Evolutionary conservation across 2,329 filamentous ascomycete genomes (phyloP).

Genomic region (Venturia oleaginea): DNA sequence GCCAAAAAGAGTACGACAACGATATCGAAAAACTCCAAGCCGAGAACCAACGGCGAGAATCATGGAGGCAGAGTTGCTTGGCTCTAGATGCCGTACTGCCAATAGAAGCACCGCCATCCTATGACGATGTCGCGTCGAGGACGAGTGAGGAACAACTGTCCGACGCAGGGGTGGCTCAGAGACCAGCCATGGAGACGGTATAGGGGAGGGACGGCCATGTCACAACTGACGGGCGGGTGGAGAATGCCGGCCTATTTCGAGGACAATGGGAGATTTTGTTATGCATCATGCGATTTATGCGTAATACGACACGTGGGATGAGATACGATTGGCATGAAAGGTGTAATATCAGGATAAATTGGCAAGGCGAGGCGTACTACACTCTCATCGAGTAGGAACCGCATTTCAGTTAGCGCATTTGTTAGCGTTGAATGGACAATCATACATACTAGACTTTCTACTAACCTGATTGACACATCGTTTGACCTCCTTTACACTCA

Average conservation of each 20-base stretch:
- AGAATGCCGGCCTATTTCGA: not conserved
- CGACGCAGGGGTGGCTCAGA: not conserved
- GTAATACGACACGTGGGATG: not conserved
- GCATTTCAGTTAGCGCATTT: too few species aligned
- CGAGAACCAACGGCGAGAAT: constrained; percentile 14
- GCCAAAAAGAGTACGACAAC: constrained; percentile 15
- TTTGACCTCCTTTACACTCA: too few species aligned
- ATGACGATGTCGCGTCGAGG: not conserved
- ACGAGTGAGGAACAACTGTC: not conserved
- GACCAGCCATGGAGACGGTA: not conserved
- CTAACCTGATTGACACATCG: too few species aligned
- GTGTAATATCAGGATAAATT: not conserved
- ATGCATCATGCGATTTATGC: not conserved
- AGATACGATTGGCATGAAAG: not conserved
- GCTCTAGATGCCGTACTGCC: not conserved
- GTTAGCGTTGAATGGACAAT: too few species aligned
- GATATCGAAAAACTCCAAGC: constrained; percentile 16
- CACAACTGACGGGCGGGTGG: not conserved
- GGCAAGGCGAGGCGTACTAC: not conserved
- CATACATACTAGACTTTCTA: too few species aligned
- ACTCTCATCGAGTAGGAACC: not conserved
- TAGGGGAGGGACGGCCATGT: not conserved
- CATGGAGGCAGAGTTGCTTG: constrained; percentile 11
- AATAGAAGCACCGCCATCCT: not conserved
- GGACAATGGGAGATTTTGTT: not conserved